These are phyloP conservation scores for Malassezia sympodialis DNA, from an alignment of 1,284 basidiomycete species.

Conservation along the genomic window DNA sequence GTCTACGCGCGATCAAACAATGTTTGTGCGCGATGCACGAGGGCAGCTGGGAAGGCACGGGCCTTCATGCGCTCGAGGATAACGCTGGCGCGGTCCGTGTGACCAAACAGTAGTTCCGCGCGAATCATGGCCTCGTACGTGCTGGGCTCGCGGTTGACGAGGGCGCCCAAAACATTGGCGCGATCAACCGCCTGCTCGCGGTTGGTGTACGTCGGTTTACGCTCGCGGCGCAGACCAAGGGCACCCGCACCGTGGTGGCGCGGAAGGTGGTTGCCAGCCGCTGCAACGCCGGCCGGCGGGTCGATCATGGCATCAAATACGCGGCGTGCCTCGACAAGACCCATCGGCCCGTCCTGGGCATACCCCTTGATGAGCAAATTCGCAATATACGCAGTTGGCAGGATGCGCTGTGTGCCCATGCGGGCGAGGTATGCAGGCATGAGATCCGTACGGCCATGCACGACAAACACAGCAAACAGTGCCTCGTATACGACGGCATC, in stretches of 20 bases:
- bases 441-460: slow-evolving; percentile 67
- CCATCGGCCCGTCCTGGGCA: slow-evolving; percentile 63
- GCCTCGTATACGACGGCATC: slow-evolving; percentile 87
- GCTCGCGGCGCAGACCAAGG: slow-evolving; percentile 49
- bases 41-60: slow-evolving; percentile 52
- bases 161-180: slow-evolving; percentile 49
- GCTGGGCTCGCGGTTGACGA: slow-evolving; percentile 79
- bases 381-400: slow-evolving; percentile 89
- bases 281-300: slow-evolving; percentile 73
- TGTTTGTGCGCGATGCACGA: slow-evolving; percentile 35
- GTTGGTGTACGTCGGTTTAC: neutral
- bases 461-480: slow-evolving; percentile 75
- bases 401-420: slow-evolving; percentile 60
- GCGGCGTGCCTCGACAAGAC: slow-evolving; percentile 35
- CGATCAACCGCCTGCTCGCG: slow-evolving; percentile 6
- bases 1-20: slow-evolving; percentile 20
- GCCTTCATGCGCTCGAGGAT: slow-evolving; percentile 66
- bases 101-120: slow-evolving; percentile 71
- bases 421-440: slow-evolving; percentile 61
- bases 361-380: slow-evolving; percentile 72
- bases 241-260: slow-evolving; percentile 49
- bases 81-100: slow-evolving; percentile 61
- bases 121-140: slow-evolving; percentile 89
- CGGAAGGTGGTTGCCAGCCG: slow-evolving; percentile 70
- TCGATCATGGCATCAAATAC: slow-evolving; percentile 82